Evolutionary conservation across 1,284 basidiomycete species (phyloP).

Genomic region (Austroboletus niveus): DNA sequence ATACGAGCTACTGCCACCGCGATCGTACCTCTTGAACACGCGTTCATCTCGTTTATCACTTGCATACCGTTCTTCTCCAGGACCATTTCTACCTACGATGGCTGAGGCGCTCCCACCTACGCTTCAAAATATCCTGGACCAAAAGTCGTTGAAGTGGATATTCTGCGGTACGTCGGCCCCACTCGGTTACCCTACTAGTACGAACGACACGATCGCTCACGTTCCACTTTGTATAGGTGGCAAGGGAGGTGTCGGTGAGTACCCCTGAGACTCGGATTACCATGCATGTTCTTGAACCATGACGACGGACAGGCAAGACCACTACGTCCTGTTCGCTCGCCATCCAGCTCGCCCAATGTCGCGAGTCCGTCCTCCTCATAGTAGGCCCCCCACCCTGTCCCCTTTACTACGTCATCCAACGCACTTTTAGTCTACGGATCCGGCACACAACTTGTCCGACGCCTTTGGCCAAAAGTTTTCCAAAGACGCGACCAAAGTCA

Average conservation of each 20-base stretch:
- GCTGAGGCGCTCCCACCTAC: slow-evolving; percentile 70
- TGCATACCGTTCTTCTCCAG: slow-evolving; percentile 2
- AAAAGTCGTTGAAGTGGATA: slow-evolving; percentile 90
- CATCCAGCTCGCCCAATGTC: slow-evolving; percentile 85
- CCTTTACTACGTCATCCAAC: slow-evolving; percentile 30
- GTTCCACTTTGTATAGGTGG: slow-evolving; percentile 58
- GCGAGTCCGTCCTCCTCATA: slow-evolving; percentile 91
- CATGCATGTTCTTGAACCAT: neutral
- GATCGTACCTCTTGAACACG: slow-evolving; percentile 17
- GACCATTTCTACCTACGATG: slow-evolving; percentile 30
- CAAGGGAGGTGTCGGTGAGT: slow-evolving; percentile 91
- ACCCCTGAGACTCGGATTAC: slow-evolving; percentile 1
- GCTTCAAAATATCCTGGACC: slow-evolving; percentile 87
- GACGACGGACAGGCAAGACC: slow-evolving; percentile 73
- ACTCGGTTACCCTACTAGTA: neutral
- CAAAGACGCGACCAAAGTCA: slow-evolving; percentile 99
- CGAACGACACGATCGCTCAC: slow-evolving; percentile 9
- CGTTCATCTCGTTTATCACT: slow-evolving; percentile 14
- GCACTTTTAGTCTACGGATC: slow-evolving; percentile 79
- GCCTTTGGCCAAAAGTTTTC: slow-evolving; percentile 99
- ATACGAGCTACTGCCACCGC: neutral
- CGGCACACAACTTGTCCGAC: slow-evolving; percentile 98
- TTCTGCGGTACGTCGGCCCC: slow-evolving; percentile 74
- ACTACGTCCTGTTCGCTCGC: slow-evolving; percentile 94
- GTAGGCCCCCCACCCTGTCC: slow-evolving; percentile 40